Conservation (phyloP, 805 yeast genomes). For the Candida wancherniae region DNA sequence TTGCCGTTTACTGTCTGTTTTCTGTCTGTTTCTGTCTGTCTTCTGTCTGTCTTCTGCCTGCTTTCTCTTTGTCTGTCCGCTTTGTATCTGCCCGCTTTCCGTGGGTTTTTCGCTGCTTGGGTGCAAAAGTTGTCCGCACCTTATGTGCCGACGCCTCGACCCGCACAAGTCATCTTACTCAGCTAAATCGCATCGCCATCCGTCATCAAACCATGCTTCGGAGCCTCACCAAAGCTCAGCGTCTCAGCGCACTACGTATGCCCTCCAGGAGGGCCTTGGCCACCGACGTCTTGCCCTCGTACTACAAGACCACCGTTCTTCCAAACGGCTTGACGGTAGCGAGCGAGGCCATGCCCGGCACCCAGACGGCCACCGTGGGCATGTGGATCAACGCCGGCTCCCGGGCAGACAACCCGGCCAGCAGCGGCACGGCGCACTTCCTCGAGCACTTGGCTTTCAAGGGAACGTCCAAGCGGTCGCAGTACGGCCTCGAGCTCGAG, state of each 20-base stretch:
- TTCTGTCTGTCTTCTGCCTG: no score
- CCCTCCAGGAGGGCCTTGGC: slow-evolving; percentile 2
- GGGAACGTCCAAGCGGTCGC: slow-evolving; percentile 81
- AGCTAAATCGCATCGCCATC: not conserved
- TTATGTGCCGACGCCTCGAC: no score
- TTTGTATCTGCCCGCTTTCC: no score
- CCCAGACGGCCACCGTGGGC: slow-evolving; percentile 94
- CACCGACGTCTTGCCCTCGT: slow-evolving; percentile 11
- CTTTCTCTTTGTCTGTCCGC: no score
- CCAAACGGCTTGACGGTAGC: slow-evolving; percentile 96
- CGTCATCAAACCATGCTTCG: slow-evolving; percentile 5
- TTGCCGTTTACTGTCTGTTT: no score
- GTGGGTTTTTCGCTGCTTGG: no score
- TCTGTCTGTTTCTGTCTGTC: no score
- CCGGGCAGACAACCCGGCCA: slow-evolving; percentile 83
- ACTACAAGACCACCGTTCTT: slow-evolving; percentile 59
- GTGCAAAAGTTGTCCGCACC: no score
- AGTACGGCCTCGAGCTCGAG: slow-evolving; percentile 80
- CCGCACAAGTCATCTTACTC: not conserved
- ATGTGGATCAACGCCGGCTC: slow-evolving; percentile 99
- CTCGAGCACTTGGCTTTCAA: slow-evolving; percentile 95
- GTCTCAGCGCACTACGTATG: no score
- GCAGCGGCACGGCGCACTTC: slow-evolving; percentile 95
- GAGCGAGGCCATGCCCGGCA: slow-evolving; percentile 78
- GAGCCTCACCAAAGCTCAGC: not conserved